Base-by-base conservation (phyloP, 2,329 filamentous ascomycete genomes). In the Botrytis galanthina region DNA sequence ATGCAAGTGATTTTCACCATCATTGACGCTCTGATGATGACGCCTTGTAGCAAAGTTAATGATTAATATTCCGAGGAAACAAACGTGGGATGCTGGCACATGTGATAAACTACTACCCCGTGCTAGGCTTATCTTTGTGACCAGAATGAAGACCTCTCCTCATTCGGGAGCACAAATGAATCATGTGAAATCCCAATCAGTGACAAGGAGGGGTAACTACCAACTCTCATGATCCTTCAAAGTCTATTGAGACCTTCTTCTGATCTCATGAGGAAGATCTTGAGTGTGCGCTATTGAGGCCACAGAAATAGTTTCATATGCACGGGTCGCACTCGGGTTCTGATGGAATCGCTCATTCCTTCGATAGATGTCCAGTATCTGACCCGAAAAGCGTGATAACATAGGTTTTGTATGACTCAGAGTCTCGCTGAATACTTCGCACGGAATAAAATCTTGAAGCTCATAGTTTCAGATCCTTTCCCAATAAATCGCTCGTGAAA, bases 1-100 rank as follows among this genome's bases (percentile, higher is more conserved):
- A 72, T 44, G 61, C 37, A 67, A n/a, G n/a, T 72, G 60, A 67
- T 67, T 14, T 67, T 26, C n/a, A 69, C n/a, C 39, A 18, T 35
- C 26, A 44, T 72, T 67, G 61, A 46, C 37, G 60, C 62, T 71
- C 29, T 57, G n/a, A 42, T 72, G 22, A 66, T 35, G 8, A 32
- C 26, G 18, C 26, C 16, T 54, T 42, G 61, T 35, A 44, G 70
- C 22, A 67, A 54, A 67, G 18, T 42, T 37, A 22, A 54, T 42
- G 61, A 68, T 67, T 22, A 72, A 59, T 44, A 3, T n/a, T 44
- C 70, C 69, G 18, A 66, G 14, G 7, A 18, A n/a, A 48, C 20
- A 18, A 26, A 64, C 61, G 26, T 57, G 48, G 66, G 37, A 57
- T 44, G n/a, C 18, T 44, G 66, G 26, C 35, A 68, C 48, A 68